Conservation (phyloP, 1,284 basidiomycete genomes). For the Marasmius oreades region DNA sequence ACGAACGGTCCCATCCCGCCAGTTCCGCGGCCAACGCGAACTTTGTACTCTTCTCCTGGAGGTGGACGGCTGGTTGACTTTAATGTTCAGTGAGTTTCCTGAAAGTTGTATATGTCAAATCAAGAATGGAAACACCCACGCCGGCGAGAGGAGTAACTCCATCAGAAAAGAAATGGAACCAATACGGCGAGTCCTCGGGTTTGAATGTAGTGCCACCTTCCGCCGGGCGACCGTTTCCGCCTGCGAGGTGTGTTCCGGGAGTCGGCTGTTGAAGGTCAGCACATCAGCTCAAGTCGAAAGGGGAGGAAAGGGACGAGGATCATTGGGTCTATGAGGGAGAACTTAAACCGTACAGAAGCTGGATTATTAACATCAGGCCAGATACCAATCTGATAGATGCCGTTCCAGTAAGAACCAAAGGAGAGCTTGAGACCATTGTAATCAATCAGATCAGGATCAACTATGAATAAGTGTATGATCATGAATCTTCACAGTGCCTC, state of each 20-base stretch:
- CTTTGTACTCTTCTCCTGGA: conserved; percentile 25
- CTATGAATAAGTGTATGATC: conserved; percentile 7
- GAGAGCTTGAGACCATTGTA: conserved; percentile 11
- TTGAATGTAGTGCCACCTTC: conserved; percentile 14
- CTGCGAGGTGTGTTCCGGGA: conserved; percentile 15
- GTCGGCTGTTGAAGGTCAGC: conserved; percentile 1
- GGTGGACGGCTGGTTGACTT: conserved; percentile 19
- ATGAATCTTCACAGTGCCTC: too few relatives aligned
- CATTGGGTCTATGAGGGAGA: neutral
- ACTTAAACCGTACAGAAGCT: conserved; percentile 5
- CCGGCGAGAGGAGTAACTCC: conserved; percentile 8
- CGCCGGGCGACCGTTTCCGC: conserved; percentile 7
- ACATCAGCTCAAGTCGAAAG: neutral
- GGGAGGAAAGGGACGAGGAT: neutral
- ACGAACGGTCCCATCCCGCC: conserved; percentile 28
- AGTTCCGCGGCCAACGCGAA: conserved; percentile 26
- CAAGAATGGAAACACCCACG: neutral
- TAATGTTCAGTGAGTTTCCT: conserved; percentile 7
- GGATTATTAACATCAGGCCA: conserved; percentile 8
- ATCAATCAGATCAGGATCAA: conserved; percentile 15
- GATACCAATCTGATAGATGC: conserved; percentile 11
- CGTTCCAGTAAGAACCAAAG: conserved; percentile 16
- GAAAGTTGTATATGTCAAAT: neutral
- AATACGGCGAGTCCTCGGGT: neutral
- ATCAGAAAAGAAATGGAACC: conserved; percentile 11